phyloP scores from a whole-genome alignment of 345 rosid species.

The Atalantia buxifolia region DNA sequence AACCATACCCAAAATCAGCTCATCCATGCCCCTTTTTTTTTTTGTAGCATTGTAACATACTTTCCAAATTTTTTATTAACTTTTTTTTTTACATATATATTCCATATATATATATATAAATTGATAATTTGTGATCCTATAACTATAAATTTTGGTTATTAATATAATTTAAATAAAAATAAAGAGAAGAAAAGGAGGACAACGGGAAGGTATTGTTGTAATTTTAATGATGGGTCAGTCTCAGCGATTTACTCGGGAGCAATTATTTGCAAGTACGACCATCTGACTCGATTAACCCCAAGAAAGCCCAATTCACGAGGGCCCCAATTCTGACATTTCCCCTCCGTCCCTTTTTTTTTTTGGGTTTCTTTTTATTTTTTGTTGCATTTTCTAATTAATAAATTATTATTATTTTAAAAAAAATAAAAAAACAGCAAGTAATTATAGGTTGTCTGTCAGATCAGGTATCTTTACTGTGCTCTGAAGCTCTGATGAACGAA shows the following conservation, averaged over 20 bases:
- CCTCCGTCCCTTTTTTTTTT: background rate
- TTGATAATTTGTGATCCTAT: too few relatives aligned
- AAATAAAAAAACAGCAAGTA: background rate
- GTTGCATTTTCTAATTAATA: too few relatives aligned
- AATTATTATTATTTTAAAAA: background rate
- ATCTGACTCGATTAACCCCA: background rate
- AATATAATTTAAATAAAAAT: background rate
- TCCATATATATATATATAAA: too few relatives aligned
- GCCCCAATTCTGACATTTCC: conserved; percentile 20
- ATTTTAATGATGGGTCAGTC: background rate
- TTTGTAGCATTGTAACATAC: too few relatives aligned
- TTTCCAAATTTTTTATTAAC: too few relatives aligned
- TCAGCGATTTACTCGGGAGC: conserved; percentile 22
- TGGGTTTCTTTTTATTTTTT: too few relatives aligned
- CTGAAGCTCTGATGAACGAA: conserved; percentile 14
- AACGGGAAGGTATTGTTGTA: background rate
- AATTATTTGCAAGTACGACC: conserved; percentile 26
- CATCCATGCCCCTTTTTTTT: too few relatives aligned
- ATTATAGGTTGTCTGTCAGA: conserved; percentile 17
- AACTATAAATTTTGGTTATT: too few relatives aligned
- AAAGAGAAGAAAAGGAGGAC: background rate
- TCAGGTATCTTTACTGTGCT: conserved; percentile 9
- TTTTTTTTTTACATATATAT: too few relatives aligned
- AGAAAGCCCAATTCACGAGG: conserved; percentile 22
- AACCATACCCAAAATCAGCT: too few relatives aligned